Base-by-base conservation (phyloP, 2,329 filamentous ascomycete species). In the Raffaelea ambrosiae region DNA sequence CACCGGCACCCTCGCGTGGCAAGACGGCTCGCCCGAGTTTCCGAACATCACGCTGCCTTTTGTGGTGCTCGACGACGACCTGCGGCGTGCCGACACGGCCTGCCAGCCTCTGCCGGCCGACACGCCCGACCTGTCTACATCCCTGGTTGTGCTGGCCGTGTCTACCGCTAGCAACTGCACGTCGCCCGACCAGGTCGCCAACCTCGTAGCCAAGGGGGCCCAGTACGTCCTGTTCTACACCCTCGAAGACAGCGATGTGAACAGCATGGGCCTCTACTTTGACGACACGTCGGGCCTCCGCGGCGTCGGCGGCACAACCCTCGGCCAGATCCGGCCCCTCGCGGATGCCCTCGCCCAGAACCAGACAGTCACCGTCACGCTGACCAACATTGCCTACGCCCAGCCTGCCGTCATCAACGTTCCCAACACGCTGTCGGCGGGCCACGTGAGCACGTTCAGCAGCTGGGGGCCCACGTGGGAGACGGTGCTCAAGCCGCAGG, bases 181-280 rank as follows among this genome's bases (percentile, higher is more conserved):
- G 0, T 81, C 79, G 49, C 64, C 66, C 3, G 55, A 68, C 8
- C 82, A 84, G 63, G 70, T 70, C 3, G 58, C 64, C 35, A 76
- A 78, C 49, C 73, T 74, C 5, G 72, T 66, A 3, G 70, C 66
- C 10, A 68, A 69, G 46, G 80, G 80, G 10, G 80, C 77, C 42
- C 71, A 74, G 57, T 80, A 82, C 52, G 62, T 84, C 49, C 63
- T 84, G 54, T 66, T 80, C 55, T 83, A 83, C 62, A 82, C 11
- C 35, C 35, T 9, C 11, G 18, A 9, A n/a, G 35, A 82, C 66
- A 77, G 74, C 51, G 60, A 60, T 5, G 51, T 54, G 8, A 65
- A 62, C 11, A 63, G 68, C 3, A 53, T 56, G 3, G 50, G 55
- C 5, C 63, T 67, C 11, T 59, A 66, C 36, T 61, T 66, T 3